phyloP scores from a whole-genome alignment of 352 stramenopile species.

The Blastocystis sp. region DNA sequence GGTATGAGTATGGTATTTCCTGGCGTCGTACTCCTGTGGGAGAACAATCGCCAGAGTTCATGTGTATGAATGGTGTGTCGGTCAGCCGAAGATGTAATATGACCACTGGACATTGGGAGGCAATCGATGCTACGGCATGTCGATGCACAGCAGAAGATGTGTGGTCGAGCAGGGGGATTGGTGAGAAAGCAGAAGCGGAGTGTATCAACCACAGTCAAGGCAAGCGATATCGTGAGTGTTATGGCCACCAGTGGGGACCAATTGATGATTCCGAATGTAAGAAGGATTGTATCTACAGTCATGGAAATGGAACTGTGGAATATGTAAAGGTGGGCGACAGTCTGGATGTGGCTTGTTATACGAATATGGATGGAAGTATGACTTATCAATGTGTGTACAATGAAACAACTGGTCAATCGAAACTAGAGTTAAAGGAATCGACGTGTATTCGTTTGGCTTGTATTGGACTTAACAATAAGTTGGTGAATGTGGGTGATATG shows the following conservation, averaged over 20 bases:
- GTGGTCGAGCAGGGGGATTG: conserved; percentile 4
- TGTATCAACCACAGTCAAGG: neutral
- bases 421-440: neutral
- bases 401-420: conserved; percentile 1
- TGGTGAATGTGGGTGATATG: conserved; percentile 27
- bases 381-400: conserved; percentile 19
- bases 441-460: conserved; percentile 34
- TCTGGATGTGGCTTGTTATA: conserved; percentile 7
- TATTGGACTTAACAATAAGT: neutral
- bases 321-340: conserved; percentile 29
- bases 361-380: conserved; percentile 16
- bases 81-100: neutral
- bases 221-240: neutral
- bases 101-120: conserved; percentile 23
- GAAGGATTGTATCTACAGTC: neutral
- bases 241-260: conserved; percentile 2
- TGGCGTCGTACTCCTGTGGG: conserved; percentile 4
- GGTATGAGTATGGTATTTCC: neutral
- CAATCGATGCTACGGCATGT: neutral
- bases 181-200: neutral
- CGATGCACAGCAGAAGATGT: neutral
- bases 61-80: conserved; percentile 30
- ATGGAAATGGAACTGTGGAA: neutral
- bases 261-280: conserved; percentile 18
- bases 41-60: neutral